phyloP scores from a whole-genome alignment of 352 stramenopile genomes.

The Phytopythium boreale region DNA sequence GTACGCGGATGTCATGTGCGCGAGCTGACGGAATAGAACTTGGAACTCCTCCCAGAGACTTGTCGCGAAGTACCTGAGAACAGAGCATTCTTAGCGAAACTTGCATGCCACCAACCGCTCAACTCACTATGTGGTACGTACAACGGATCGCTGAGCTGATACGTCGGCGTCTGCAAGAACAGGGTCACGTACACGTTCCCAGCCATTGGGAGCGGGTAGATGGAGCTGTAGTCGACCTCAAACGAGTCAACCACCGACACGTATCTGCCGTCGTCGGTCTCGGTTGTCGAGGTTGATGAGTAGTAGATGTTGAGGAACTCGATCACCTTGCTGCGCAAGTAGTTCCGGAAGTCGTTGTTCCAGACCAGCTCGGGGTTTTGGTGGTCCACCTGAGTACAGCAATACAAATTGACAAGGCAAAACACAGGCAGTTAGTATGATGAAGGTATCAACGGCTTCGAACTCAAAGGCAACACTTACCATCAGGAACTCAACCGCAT shows the following conservation, averaged over 20 bases:
- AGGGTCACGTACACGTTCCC: conserved; percentile 91
- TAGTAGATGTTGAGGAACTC: conserved; percentile 83
- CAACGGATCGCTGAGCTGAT: conserved; percentile 89
- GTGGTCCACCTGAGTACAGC: conserved; percentile 69
- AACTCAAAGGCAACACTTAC: conserved; percentile 17
- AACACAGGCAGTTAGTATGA: not conserved
- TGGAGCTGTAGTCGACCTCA: conserved; percentile 65
- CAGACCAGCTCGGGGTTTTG: conserved; percentile 94
- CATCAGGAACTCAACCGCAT: conserved; percentile 59
- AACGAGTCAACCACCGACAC: conserved; percentile 50
- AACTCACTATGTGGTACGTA: conserved; percentile 27
- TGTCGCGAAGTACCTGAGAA: conserved; percentile 63
- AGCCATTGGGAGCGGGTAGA: conserved; percentile 70
- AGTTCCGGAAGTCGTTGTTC: conserved; percentile 84
- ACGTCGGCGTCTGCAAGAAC: conserved; percentile 93
- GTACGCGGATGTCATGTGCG: conserved; percentile 59
- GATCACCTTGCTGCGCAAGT: conserved; percentile 71
- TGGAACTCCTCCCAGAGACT: conserved; percentile 83
- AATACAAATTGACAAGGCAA: not conserved
- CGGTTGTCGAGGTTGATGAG: conserved; percentile 39
- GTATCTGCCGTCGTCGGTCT: conserved; percentile 34
- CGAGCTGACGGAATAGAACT: conserved; percentile 61
- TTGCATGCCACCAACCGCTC: conserved; percentile 1
- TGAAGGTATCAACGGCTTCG: not conserved
- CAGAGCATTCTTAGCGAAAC: conserved; percentile 1